Conservation (phyloP, 208 protist species). For the Trypanosomatidae sp. region DNA sequence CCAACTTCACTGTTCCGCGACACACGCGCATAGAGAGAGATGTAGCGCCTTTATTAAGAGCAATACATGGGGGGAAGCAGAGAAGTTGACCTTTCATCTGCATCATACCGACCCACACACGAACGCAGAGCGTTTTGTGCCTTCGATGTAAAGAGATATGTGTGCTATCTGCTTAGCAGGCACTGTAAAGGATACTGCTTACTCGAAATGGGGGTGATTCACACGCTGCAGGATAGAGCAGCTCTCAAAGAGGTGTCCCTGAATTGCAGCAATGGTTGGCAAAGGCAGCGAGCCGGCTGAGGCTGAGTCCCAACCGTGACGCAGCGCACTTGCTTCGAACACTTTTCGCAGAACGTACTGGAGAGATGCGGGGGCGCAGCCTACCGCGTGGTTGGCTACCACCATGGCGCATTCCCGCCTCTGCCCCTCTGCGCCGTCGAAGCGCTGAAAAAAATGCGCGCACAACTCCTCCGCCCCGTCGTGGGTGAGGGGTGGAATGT, state of each 20-base stretch:
- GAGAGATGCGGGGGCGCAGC: constrained; percentile 51
- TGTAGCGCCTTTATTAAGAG: constrained; percentile 4
- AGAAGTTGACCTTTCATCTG: not conserved
- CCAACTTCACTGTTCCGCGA: not conserved
- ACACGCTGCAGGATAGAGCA: constrained; percentile 9
- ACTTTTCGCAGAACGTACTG: constrained; percentile 61
- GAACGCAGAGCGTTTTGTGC: not conserved
- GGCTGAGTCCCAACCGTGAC: constrained; percentile 6
- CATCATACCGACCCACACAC: not conserved
- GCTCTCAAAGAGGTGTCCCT: constrained; percentile 20
- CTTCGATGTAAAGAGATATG: not conserved
- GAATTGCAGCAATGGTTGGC: constrained; percentile 2
- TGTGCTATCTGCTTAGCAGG: not conserved
- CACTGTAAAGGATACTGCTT: not conserved
- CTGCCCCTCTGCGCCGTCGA: constrained; percentile 20
- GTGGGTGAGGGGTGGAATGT: constrained; percentile 57
- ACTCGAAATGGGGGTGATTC: not conserved
- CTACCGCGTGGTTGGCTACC: constrained; percentile 41
- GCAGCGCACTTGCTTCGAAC: constrained; percentile 37
- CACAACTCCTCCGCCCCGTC: constrained; percentile 51
- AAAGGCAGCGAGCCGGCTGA: not conserved
- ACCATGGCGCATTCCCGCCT: constrained; percentile 6
- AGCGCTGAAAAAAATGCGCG: constrained; percentile 54
- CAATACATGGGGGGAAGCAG: not conserved
- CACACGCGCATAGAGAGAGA: constrained; percentile 4